Conservation (phyloP, 2,329 filamentous ascomycete species). For the Hypoxylon sp. region DNA sequence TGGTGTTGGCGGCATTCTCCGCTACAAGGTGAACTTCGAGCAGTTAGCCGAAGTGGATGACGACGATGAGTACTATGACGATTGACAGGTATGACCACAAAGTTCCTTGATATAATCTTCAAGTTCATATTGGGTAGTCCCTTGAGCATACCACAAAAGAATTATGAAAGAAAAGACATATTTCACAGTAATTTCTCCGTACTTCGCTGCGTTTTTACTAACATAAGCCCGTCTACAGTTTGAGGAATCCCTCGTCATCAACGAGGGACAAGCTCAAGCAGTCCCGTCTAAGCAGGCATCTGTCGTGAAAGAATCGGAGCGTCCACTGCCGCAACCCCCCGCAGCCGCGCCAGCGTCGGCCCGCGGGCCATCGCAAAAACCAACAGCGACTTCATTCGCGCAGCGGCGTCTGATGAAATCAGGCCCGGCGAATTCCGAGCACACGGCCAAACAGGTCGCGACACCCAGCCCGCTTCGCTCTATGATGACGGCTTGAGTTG, state of each 20-base stretch:
- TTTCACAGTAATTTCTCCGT: slow-evolving; percentile 6
- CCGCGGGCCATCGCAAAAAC: slow-evolving; percentile 46
- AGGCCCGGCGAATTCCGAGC: slow-evolving; percentile 62
- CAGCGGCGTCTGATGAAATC: slow-evolving; percentile 65
- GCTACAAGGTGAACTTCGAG: slow-evolving; percentile 99
- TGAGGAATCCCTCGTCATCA: slow-evolving; percentile 82
- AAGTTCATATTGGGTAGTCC: slow-evolving; percentile 28
- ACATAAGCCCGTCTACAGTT: slow-evolving; percentile 79
- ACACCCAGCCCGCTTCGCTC: slow-evolving; percentile 78
- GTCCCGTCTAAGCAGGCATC: slow-evolving; percentile 58
- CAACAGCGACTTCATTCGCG: slow-evolving; percentile 56
- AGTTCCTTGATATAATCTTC: slow-evolving; percentile 29
- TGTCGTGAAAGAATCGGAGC: slow-evolving; percentile 57
- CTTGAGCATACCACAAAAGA: slow-evolving; percentile 20
- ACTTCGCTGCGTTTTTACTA: slow-evolving; percentile 58
- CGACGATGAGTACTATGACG: slow-evolving; percentile 91
- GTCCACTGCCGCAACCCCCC: slow-evolving; percentile 61
- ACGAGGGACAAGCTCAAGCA: slow-evolving; percentile 87
- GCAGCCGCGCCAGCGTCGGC: slow-evolving; percentile 55
- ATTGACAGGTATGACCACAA: slow-evolving; percentile 57
- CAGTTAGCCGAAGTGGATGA: slow-evolving; percentile 93
- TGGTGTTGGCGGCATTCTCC: slow-evolving; percentile 96
- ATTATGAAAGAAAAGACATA: slow-evolving; percentile 43
- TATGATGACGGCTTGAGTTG: slow-evolving; percentile 72
- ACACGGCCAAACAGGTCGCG: slow-evolving; percentile 65